Evolutionary conservation across 768 basidiomycete species (phyloP), one percentile per base, ranked within the genome.

Genomic region (Coprinopsis marcescibilis): DNA sequence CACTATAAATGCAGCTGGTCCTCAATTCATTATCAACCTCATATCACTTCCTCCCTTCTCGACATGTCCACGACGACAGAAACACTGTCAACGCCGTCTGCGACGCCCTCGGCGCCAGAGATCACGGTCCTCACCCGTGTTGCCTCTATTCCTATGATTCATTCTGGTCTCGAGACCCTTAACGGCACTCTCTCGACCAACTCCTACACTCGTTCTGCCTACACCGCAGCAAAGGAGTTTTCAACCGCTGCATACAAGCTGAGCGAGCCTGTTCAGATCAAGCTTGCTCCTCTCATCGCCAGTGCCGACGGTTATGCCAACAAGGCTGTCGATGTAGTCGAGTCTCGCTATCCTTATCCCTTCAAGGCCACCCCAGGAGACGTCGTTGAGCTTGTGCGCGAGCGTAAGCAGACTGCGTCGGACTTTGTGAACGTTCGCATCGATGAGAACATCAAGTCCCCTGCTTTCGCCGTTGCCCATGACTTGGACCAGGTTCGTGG

Each of bases 281-380:
- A 73, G 45, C 65, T 90, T 17, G 81, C 80, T 0, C 85, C 88
- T 6, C 58, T 86, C 26, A 76, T 89, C 54, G 65, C 70, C 45
- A 71, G 75, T 38, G 84, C 76, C 2, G 79, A 90, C 53, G 76
- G 65, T n/a, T 66, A 66, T 43, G 88, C 83, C 23, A 85, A 87
- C 73, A 81, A 77, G 68, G 83, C 79, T 23, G 72, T 88, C 30
- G 86, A 90, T 59, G 79, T 62, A 15, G 83, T 89, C 45, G 73
- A 89, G 68, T 70, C 75, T 45, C 77, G 77, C 43, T 88, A 81
- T 60, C 89, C 88, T 11, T 83, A 81, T 59, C 78, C 86, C 3
- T 91, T 89, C 74, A 71, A 78, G 50, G 77, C 77, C 14, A 78
- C 79, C 56, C 82, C 86, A 2, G 83, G 84, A 55, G 86, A 89